Evolutionary conservation across 805 yeast species (phyloP), one percentile per base, ranked within the genome.

Genomic region (Zygosaccharomyces rouxii): DNA sequence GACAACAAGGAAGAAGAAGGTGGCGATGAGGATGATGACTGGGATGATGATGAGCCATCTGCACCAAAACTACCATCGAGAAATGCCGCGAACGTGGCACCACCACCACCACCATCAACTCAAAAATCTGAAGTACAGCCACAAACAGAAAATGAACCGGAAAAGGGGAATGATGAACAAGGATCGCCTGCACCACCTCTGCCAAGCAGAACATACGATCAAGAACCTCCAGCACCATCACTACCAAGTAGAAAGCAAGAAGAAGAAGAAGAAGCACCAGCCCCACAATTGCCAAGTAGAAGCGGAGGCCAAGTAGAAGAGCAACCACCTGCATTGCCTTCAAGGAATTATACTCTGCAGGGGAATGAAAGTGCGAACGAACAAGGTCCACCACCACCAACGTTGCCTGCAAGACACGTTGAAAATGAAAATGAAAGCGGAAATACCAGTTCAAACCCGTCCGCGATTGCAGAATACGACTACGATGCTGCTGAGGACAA

Each of bases 401-500:
- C 67, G 5, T 35, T 54, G 18, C 48, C 53, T 35, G 29, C 52
- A 30, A 38, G 38, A 21, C 49, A 46, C 26, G 41, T 52, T 33
- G 51, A 45, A 49, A 47, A 38, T 46, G 42, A 29, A 14, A 42
- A 16, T 23, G 14, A n/a, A 28, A 21, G 26, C 31, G 11, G 48
- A 51, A 28, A 35, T 55, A 11, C 47, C 33, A 9, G 4, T 14
- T 16, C 21, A 14, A 23, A n/a, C 23, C 59, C 66, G 9, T 66
- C 74, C 29, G 99, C 97, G 1, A 64, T 79, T 51, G 98, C 94
- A 4, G 84, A 83, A 61, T 94, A 89, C 65, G 94, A 85, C 51
- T 90, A 92, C 65, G 96, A 85, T 44, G 96, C 95, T 28, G 84
- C 84, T 23, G 99, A 94, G 69, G 96, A 85, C 55, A 94, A 90